Base-by-base conservation (phyloP, 2,329 filamentous ascomycete genomes). In the Zarea fungicola region DNA sequence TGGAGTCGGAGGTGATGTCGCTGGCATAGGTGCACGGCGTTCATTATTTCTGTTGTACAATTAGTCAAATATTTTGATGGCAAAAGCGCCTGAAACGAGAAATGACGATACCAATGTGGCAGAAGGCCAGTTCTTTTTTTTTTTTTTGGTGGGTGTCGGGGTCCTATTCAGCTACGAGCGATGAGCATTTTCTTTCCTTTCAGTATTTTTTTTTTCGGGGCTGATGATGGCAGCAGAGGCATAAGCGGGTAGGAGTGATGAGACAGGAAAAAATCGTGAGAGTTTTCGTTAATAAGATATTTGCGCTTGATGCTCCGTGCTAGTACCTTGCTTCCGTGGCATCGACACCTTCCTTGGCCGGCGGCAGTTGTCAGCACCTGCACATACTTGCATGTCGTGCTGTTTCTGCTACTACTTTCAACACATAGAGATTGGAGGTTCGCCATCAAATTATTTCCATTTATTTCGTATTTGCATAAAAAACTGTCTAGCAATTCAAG, bases 101-200 rank as follows among this genome's bases (percentile, higher is more conserved):
- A 37, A 49, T n/a, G n/a, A n/a, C 40, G 47, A 49, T 49, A 49
- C 47, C 47, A 43, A 29, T 18, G 13, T 26, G 26, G 42, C 49
- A 48, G 49, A 23, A 18, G 48, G 41, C 41, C 34, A 29, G 25
- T 26, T 40, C 5, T 40, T 39, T 47, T 28, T 10, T 42, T 23
- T 31, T 10, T 21, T 21, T 42, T n/a, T n/a, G n/a, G n/a, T n/a
- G n/a, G n/a, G n/a, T n/a, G n/a, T n/a, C n/a, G n/a, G n/a, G n/a
- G n/a, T n/a, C n/a, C n/a, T n/a, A n/a, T n/a, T n/a, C n/a, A n/a
- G n/a, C n/a, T n/a, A n/a, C n/a, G n/a, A n/a, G n/a, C n/a, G n/a
- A n/a, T n/a, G n/a, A n/a, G n/a, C n/a, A n/a, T n/a, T 25, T 34
- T 18, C 29, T 34, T 46, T 39, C 31, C 37, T 39, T 23, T 31